Conservation (phyloP, 768 basidiomycete species). For the Trametes sanguinea region DNA sequence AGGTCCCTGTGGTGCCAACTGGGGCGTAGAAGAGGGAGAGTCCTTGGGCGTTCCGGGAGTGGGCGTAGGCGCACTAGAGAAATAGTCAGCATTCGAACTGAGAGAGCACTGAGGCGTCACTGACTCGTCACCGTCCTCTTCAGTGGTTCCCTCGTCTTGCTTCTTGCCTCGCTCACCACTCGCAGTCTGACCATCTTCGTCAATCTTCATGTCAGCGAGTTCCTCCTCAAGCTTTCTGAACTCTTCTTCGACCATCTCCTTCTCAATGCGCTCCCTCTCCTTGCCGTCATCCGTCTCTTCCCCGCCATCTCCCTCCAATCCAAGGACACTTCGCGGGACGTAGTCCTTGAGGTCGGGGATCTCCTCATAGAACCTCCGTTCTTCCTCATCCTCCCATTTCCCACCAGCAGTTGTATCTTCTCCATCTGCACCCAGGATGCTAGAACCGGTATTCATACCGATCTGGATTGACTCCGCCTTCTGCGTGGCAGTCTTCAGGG, state of each 20-base stretch:
- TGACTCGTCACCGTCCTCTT: slow-evolving; percentile 48
- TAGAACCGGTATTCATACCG: slow-evolving; percentile 44
- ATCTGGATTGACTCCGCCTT: slow-evolving; percentile 83
- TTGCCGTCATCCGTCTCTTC: slow-evolving; percentile 43
- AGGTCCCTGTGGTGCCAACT: slow-evolving; percentile 83
- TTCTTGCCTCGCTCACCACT: slow-evolving; percentile 21
- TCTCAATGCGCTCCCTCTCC: slow-evolving; percentile 50
- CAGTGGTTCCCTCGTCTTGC: slow-evolving; percentile 37
- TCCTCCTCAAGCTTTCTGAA: slow-evolving; percentile 78
- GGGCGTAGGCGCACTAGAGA: slow-evolving; percentile 53
- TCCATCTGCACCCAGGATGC: slow-evolving; percentile 32
- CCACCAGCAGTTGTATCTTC: slow-evolving; percentile 55
- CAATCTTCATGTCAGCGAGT: slow-evolving; percentile 59
- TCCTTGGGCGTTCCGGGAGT: slow-evolving; percentile 69
- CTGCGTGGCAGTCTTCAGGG: slow-evolving; percentile 79
- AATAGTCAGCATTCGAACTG: too few species aligned
- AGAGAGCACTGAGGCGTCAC: slow-evolving; percentile 14
- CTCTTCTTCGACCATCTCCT: slow-evolving; percentile 65
- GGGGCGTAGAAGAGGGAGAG: slow-evolving; percentile 57
- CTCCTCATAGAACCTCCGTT: slow-evolving; percentile 91
- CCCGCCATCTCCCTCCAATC: slow-evolving; percentile 51
- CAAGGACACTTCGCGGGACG: slow-evolving; percentile 85
- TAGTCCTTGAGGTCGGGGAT: slow-evolving; percentile 89
- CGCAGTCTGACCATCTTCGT: slow-evolving; percentile 30
- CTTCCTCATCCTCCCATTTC: slow-evolving; percentile 99